Percentiles rank a stretch among this genome's conserved stretches.
phyloP scores from a whole-genome alignment of 345 rosid species.

The Camelina hispida region DNA sequence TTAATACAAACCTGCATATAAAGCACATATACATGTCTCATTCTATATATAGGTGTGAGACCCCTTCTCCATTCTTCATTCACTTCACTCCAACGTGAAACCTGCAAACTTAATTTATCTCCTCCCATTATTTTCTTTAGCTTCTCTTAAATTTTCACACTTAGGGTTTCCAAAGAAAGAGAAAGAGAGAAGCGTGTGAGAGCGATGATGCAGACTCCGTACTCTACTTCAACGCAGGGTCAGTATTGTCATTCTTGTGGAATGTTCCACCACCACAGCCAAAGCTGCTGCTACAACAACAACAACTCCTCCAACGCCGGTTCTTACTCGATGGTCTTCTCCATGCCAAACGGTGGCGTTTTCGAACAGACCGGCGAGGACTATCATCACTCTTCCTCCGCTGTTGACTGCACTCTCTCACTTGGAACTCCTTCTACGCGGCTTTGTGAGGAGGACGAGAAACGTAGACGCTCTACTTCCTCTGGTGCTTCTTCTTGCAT shows the following conservation, averaged over 20 bases:
- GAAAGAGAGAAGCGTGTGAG: constrained; percentile 1
- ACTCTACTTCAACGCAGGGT: constrained; percentile 45
- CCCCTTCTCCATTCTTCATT: constrained; percentile 41
- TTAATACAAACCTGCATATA: constrained; percentile 38
- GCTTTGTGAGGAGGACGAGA: constrained; percentile 60
- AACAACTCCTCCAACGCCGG: constrained; percentile 31
- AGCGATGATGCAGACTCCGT: constrained; percentile 49
- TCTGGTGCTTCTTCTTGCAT: constrained; percentile 47
- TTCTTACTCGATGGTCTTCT: constrained; percentile 41
- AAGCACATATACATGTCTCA: constrained; percentile 34
- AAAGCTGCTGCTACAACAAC: constrained; percentile 39
- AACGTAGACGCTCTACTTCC: constrained; percentile 46
- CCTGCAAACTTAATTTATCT: constrained; percentile 19
- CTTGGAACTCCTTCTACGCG: constrained; percentile 89
- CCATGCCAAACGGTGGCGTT: constrained; percentile 43
- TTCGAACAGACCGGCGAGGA: constrained; percentile 39
- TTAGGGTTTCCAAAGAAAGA: constrained; percentile 30
- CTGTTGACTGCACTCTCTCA: constrained; percentile 86
- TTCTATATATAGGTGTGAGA: constrained; percentile 44
- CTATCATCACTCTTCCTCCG: constrained; percentile 45
- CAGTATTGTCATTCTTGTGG: constrained; percentile 48
- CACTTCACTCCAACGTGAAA: constrained; percentile 39
- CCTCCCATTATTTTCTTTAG: background rate
- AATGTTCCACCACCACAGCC: constrained; percentile 45
- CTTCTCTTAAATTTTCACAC: constrained; percentile 6